Evolutionary conservation across 1,284 basidiomycete species (phyloP), one percentile per base, ranked within the genome.

Genomic region (Sporisorium scitamineum): DNA sequence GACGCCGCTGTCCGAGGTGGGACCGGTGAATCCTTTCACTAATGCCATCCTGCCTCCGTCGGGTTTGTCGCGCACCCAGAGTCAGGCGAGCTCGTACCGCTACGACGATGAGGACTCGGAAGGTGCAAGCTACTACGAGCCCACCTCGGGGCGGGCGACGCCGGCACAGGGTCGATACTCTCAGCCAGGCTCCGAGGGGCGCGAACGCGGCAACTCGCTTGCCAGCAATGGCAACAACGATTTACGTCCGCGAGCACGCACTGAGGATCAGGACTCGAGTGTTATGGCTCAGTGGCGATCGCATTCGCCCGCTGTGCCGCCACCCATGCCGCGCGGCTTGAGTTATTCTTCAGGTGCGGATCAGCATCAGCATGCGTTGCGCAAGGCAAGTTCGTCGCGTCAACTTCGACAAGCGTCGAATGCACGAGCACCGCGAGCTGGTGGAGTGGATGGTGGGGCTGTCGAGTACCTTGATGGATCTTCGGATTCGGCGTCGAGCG

Each of bases 231-330:
- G 42, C 34, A 62, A 54, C 16, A 42, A 50, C 24, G 80, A 80
- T 27, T 29, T 60, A 6, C 52, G 72, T 2, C 80, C 80, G 2
- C 57, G 80, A 9, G 80, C 80, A 2, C 51, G 75, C 52, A 82
- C 80, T 11, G 80, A 80, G 61, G 80, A 82, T 53, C 80, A 82
- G 37, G 79, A 82, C 29, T 75, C 71, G 4, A 55, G 57, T 20
- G 61, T 77, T n/a, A 76, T 83, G 73, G 58, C 73, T 8, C 81
- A 83, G 55, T 83, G 81, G 81, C 41, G 80, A n/a, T 73, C 74
- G 22, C 61, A 80, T 47, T 81, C 80, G 31, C 81, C 81, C 5
- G 74, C 72, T 10, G 61, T 78, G 22, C 61, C 75, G 13, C 79
- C 79, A 13, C 68, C 71, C 32, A 58, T 81, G 50, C 80, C 73